A percentile compares a stretch with the other conserved stretches of the same genome.
phyloP scores from a whole-genome alignment of 2,329 filamentous ascomycete species.

The Apiospora aurea region DNA sequence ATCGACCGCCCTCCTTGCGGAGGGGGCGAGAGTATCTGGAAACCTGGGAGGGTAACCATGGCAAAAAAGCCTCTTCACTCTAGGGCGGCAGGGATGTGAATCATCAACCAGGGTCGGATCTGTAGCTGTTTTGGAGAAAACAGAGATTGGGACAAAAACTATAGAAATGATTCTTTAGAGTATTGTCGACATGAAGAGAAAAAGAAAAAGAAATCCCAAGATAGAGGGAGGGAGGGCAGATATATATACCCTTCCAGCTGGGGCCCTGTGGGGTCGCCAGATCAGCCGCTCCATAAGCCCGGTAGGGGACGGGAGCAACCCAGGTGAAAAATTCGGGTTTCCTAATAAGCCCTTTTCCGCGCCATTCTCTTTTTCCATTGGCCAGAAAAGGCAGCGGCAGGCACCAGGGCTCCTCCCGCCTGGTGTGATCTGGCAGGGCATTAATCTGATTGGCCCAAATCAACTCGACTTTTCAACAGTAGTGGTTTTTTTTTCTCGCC shows the following conservation, averaged over 20 bases:
- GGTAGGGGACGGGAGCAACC: slow-evolving; percentile 2
- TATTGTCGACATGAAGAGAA: slow-evolving; percentile 66
- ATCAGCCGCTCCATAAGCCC: slow-evolving; percentile 13
- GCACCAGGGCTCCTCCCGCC: background rate
- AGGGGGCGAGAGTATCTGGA: slow-evolving; percentile 59
- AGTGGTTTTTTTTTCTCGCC: background rate
- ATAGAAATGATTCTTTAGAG: slow-evolving; percentile 92
- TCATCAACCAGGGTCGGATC: slow-evolving; percentile 97
- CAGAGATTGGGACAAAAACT: slow-evolving; percentile 89
- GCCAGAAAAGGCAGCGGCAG: background rate
- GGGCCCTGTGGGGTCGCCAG: background rate
- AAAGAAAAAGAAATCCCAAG: slow-evolving; percentile 36
- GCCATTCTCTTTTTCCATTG: background rate
- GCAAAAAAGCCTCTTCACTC: slow-evolving; percentile 77
- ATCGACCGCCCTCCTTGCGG: slow-evolving; percentile 66
- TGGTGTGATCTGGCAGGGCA: background rate
- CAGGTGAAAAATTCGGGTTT: background rate
- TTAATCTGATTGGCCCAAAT: background rate
- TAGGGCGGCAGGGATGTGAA: slow-evolving; percentile 84
- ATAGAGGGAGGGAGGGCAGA: slow-evolving; percentile 39
- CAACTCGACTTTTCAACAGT: background rate
- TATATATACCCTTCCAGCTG: slow-evolving; percentile 48
- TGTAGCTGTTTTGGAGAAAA: slow-evolving; percentile 92
- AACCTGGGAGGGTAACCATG: slow-evolving; percentile 32
- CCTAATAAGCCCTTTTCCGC: background rate